Percentiles rank a stretch among this genome's conserved stretches.
Evolutionary conservation across 208 protist species (phyloP).

Genomic region (Sergeia podlipaevii): DNA sequence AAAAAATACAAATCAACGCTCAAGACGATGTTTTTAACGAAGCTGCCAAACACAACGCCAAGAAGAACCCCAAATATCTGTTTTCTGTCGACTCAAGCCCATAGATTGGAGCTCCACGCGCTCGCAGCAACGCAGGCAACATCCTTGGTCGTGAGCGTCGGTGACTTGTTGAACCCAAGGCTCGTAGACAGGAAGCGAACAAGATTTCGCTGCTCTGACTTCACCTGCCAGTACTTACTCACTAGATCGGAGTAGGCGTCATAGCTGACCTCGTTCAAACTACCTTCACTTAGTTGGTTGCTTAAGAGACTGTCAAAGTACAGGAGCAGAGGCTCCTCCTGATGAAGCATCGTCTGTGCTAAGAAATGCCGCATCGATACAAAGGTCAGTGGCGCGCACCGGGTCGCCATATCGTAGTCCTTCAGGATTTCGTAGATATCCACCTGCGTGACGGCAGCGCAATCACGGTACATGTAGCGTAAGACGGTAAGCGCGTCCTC

Average conservation of each 20-base stretch:
- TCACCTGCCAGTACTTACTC: conserved; percentile 49
- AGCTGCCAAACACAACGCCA: no score
- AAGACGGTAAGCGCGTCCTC: conserved; percentile 73
- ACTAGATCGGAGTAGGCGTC: conserved; percentile 59
- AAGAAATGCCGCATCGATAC: conserved; percentile 70
- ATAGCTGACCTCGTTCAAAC: conserved; percentile 55
- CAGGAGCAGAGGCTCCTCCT: conserved; percentile 74
- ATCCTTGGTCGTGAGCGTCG: conserved; percentile 55
- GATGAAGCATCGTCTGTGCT: conserved; percentile 64
- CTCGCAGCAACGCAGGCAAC: conserved; percentile 66
- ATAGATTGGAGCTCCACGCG: conserved; percentile 72
- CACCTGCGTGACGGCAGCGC: conserved; percentile 42
- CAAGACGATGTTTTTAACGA: no score
- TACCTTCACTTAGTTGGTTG: conserved; percentile 29
- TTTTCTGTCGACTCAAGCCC: conserved; percentile 9
- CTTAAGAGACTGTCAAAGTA: conserved; percentile 76
- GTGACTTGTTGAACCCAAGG: conserved; percentile 64
- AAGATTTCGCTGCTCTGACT: conserved; percentile 46
- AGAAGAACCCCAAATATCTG: not conserved
- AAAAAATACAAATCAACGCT: no score
- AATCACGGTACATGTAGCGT: conserved; percentile 74
- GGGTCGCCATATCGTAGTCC: conserved; percentile 79
- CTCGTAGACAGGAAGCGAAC: conserved; percentile 66
- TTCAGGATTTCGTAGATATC: conserved; percentile 54
- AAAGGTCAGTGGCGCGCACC: conserved; percentile 68